phyloP scores from a whole-genome alignment of 805 yeast species.

The Metschnikowia proteae region DNA sequence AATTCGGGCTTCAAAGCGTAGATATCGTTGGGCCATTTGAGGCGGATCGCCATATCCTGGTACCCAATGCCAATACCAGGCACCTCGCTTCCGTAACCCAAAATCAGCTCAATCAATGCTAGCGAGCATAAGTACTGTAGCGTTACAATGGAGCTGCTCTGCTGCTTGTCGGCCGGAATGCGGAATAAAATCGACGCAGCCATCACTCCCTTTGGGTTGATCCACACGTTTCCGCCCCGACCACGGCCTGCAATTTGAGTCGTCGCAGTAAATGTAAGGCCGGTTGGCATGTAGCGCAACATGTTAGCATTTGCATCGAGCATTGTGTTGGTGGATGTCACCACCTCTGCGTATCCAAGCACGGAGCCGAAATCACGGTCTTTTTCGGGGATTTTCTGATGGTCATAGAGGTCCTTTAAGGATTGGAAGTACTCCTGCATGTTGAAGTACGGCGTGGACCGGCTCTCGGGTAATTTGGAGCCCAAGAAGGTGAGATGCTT shows the following conservation, averaged over 20 bases:
- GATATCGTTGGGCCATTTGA: conserved; percentile 97
- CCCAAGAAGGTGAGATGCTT: conserved; percentile 51
- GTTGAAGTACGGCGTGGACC: conserved; percentile 71
- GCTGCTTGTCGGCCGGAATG: conserved; percentile 45
- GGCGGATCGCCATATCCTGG: conserved; percentile 68
- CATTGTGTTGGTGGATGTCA: conserved; percentile 80
- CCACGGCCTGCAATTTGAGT: conserved; percentile 91
- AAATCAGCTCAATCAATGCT: conserved; percentile 77
- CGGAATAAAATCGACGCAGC: conserved; percentile 73
- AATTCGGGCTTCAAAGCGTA: conserved; percentile 69
- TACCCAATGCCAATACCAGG: conserved; percentile 50
- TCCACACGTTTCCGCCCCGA: conserved; percentile 93
- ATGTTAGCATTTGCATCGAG: conserved; percentile 68
- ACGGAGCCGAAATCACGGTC: conserved; percentile 52
- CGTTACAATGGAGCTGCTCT: conserved; percentile 63
- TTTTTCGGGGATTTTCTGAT: conserved; percentile 19
- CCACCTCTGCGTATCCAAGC: conserved; percentile 78
- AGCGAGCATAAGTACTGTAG: conserved; percentile 81
- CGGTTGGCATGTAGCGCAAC: conserved; percentile 61
- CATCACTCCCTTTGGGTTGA: conserved; percentile 87
- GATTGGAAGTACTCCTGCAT: conserved; percentile 49
- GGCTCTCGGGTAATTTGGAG: conserved; percentile 45
- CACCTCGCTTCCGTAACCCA: conserved; percentile 46
- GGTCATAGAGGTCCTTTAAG: conserved; percentile 33
- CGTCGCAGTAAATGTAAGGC: conserved; percentile 67